Base-by-base conservation (phyloP, 164 flowering plant species). In the Chimonanthus salicifolius region DNA sequence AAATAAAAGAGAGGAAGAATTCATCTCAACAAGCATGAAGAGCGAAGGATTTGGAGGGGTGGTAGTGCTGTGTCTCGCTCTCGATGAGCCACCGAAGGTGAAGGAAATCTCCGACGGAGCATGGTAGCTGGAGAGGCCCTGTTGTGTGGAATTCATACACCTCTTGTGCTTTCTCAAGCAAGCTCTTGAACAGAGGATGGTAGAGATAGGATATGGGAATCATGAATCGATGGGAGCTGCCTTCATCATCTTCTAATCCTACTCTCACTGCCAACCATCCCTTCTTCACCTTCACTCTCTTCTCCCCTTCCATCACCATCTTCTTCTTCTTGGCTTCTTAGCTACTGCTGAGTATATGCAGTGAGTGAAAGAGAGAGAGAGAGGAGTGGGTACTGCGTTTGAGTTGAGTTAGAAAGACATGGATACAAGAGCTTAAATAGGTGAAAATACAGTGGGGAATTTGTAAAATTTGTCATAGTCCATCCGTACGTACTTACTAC, bases 91-190 rank as follows among this genome's bases (percentile, higher is more conserved):
- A 82, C 73, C 82, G 81, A 0, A 88, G 76, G 74, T 83, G 86
- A 62, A 83, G 86, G 54, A 88, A 88, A 68, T 88, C 90, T 18
- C 84, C 87, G 58, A 84, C 83, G 6, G 89, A 85, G 74, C 90
- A 88, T 0, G 90, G 92, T 3, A 88, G 84, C 78, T 79, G 71
- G 4, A 88, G 74, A 3, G 88, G 89, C 6, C 92, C 92, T 0
- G 75, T 33, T 0, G 82, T 65, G 64, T 83, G 85, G 78, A 84
- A 88, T 6, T 89, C 92, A 64, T 85, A 88, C 16, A 81, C 78
- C 67, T 88, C 92, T 7, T 81, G 81, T 9, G 89, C 84, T 74
- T 79, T 78, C 48, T 88, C 92, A 9, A 88, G 78, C 58, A 87
- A 85, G 48, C 54, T 62, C 67, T 79, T 78, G 71, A 88, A 84